Evolutionary conservation across 2,329 filamentous ascomycete genomes (phyloP).

Genomic region (Trichothecium roseum): DNA sequence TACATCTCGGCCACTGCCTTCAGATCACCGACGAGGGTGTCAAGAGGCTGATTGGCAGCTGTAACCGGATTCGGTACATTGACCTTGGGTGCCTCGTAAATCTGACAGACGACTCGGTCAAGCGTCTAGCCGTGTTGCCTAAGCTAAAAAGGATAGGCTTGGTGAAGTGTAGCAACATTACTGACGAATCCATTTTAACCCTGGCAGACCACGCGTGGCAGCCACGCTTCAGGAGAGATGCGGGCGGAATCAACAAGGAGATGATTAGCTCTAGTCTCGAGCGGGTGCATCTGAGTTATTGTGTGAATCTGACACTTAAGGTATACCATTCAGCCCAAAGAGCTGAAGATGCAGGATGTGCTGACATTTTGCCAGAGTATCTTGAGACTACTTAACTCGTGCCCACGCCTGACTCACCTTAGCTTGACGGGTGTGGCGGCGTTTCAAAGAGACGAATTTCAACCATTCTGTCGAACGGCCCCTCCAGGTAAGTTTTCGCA

Average conservation of each 20-base stretch:
- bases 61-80: conserved; percentile 94
- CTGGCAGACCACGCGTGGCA: conserved; percentile 61
- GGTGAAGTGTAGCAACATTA: conserved; percentile 87
- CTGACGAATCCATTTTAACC: conserved; percentile 78
- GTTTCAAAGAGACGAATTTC: conserved; percentile 78
- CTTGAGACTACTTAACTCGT: conserved; percentile 77
- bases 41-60: conserved; percentile 69
- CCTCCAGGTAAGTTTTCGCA: no score
- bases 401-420: conserved; percentile 84
- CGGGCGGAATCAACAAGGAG: conserved; percentile 19
- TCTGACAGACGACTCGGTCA: conserved; percentile 80
- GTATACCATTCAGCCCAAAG: conserved; percentile 37
- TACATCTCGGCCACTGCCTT: conserved; percentile 88
- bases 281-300: conserved; percentile 93
- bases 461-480: conserved; percentile 75
- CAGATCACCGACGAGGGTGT: conserved; percentile 87
- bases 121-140: conserved; percentile 71
- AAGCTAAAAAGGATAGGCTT: conserved; percentile 92
- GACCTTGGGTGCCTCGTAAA: conserved; percentile 91
- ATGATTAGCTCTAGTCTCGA: conserved; percentile 53
- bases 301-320: conserved; percentile 69
- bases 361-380: conserved; percentile 56
- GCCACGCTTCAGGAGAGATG: conserved; percentile 36
- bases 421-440: conserved; percentile 89
- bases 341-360: background rate